phyloP scores from a whole-genome alignment of 148 eudicot species.

The Rhododendron simsii region DNA sequence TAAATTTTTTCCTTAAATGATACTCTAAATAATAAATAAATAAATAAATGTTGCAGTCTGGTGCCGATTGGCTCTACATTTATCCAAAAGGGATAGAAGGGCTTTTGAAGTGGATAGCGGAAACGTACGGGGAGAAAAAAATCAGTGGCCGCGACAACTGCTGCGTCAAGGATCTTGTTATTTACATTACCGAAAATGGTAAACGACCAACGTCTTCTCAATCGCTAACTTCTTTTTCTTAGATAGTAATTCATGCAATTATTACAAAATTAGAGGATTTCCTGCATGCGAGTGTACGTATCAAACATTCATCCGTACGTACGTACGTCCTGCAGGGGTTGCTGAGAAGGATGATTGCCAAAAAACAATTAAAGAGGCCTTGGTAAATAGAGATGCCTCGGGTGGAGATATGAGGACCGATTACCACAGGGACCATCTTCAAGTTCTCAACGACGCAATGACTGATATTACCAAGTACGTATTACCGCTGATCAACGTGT shows the following conservation, averaged over 20 bases:
- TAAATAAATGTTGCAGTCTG: background rate
- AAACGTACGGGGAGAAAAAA: background rate
- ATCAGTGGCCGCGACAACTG: background rate
- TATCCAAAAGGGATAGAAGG: background rate
- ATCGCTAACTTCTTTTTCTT: background rate
- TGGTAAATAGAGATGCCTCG: no score
- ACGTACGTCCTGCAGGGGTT: background rate
- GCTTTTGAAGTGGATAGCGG: background rate
- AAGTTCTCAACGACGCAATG: no score
- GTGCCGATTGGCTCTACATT: background rate
- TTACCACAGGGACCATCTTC: no score
- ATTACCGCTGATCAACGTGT: no score
- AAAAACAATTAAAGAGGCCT: background rate
- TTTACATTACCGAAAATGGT: background rate
- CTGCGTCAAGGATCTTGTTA: background rate
- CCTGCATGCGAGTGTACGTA: no score
- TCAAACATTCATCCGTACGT: background rate
- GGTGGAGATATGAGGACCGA: no score
- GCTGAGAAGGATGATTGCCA: background rate
- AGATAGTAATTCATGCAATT: background rate
- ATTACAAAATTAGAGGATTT: background rate
- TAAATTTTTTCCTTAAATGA: no score
- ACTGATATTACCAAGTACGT: no score
- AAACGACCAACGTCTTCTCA: background rate
- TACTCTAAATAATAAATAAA: background rate